Base-by-base conservation (phyloP, 768 basidiomycete species). In the Boletus huronensis region DNA sequence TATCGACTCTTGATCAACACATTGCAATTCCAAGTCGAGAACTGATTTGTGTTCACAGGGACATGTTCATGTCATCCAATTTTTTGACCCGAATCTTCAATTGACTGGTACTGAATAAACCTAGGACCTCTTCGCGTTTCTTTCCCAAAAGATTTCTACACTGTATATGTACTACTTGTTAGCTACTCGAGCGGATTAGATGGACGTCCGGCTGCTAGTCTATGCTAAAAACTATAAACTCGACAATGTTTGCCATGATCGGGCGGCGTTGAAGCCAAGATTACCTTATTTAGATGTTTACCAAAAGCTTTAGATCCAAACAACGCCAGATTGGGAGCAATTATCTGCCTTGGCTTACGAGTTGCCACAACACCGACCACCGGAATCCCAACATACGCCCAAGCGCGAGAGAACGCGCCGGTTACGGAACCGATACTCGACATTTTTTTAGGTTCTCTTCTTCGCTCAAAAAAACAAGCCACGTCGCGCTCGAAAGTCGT, bases 221-320 rank as follows among this genome's bases (percentile, higher is more conserved):
- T 40, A 39, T 23, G 38, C 48, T 28, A 13, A 14, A 16, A 16
- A 11, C n/a, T n/a, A n/a, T n/a, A n/a, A n/a, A n/a, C n/a, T n/a
- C n/a, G n/a, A n/a, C n/a, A n/a, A n/a, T n/a, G n/a, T n/a, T n/a
- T n/a, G n/a, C n/a, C n/a, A n/a, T n/a, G n/a, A n/a, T n/a, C n/a
- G n/a, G n/a, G n/a, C n/a, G n/a, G n/a, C n/a, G n/a, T n/a, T n/a
- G n/a, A 25, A 34, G 32, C 13, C 32, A 34, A n/a, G 23, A 4
- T 17, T 56, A 29, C 58, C 50, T 60, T 45, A 46, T 57, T 46
- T 54, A 17, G 52, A 34, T 64, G 39, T 66, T 67, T 66, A 19
- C 35, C 59, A 66, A 66, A 52, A 16, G 59, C 65, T 47, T 66
- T 62, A 55, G 60, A 66, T 67, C 65, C 63, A 66, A 66, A 66